phyloP scores from a whole-genome alignment of 108 stramenopile genomes.

The Fragilariopsis cylindrus region DNA sequence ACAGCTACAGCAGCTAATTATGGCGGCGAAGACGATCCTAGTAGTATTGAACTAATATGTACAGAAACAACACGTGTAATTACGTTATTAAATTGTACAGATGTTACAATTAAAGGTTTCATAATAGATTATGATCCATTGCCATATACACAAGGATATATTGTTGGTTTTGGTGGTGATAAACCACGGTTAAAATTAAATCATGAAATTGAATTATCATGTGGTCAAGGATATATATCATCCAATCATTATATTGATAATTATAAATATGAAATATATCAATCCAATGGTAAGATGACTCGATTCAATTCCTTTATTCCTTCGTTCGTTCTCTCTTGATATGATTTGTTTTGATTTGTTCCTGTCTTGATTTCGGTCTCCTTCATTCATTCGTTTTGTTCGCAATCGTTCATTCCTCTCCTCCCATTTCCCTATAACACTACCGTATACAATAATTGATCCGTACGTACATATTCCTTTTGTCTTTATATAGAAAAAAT shows the following conservation, averaged over 20 bases:
- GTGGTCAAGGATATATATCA: background rate
- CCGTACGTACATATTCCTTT: too few relatives aligned
- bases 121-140: background rate
- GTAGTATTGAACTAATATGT: background rate
- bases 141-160: background rate
- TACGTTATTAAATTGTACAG: background rate
- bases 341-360: too few relatives aligned
- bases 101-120: background rate
- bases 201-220: background rate
- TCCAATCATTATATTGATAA: background rate
- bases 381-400: too few relatives aligned
- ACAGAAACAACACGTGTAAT: background rate
- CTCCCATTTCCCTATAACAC: too few relatives aligned
- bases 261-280: background rate
- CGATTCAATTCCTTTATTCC: too few relatives aligned
- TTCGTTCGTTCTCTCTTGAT: too few relatives aligned
- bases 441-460: too few relatives aligned
- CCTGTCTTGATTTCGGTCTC: too few relatives aligned
- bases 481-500: too few relatives aligned
- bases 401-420: too few relatives aligned
- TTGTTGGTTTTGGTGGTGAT: background rate
- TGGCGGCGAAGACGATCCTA: too few relatives aligned
- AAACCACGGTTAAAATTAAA: background rate
- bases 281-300: background rate
- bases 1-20: too few relatives aligned